phyloP scores from a whole-genome alignment of 1,284 basidiomycete genomes.

The Leccinum griseonigrum region DNA sequence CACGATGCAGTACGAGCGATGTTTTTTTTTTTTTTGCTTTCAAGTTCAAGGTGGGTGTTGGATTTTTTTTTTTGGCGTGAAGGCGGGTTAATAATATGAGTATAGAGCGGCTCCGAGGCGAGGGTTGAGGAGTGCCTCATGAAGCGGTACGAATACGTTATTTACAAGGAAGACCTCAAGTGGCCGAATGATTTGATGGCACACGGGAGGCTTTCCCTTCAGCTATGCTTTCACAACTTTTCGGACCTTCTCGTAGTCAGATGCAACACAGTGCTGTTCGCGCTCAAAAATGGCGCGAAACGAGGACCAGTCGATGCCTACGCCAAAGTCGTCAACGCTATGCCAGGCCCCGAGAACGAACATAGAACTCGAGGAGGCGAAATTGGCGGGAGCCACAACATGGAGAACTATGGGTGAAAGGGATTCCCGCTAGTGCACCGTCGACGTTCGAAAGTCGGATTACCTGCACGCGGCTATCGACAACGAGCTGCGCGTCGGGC shows the following conservation, averaged over 20 bases:
- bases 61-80: background rate
- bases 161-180: slow-evolving; percentile 93
- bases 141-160: slow-evolving; percentile 89
- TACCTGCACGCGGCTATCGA: slow-evolving; percentile 99
- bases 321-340: slow-evolving; percentile 90
- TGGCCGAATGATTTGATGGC: slow-evolving; percentile 97
- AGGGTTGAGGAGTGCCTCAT: slow-evolving; percentile 95
- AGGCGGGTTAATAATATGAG: background rate
- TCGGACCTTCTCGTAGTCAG: slow-evolving; percentile 88
- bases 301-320: slow-evolving; percentile 96
- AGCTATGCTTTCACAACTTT: slow-evolving; percentile 91
- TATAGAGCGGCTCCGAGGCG: slow-evolving; percentile 81
- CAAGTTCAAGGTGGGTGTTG: slow-evolving; percentile 54
- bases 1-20: slow-evolving; percentile 91
- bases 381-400: slow-evolving; percentile 40
- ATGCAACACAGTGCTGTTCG: slow-evolving; percentile 87
- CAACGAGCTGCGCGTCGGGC: slow-evolving; percentile 93
- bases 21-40: slow-evolving; percentile 83
- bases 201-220: slow-evolving; percentile 83
- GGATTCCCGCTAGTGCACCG: slow-evolving; percentile 87
- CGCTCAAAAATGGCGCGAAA: slow-evolving; percentile 89
- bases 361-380: slow-evolving; percentile 72
- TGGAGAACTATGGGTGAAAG: slow-evolving; percentile 50
- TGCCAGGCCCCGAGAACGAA: slow-evolving; percentile 50
- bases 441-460: slow-evolving; percentile 96